Base-by-base conservation (phyloP, 305 asterid genomes). In the Lippia alba region DNA sequence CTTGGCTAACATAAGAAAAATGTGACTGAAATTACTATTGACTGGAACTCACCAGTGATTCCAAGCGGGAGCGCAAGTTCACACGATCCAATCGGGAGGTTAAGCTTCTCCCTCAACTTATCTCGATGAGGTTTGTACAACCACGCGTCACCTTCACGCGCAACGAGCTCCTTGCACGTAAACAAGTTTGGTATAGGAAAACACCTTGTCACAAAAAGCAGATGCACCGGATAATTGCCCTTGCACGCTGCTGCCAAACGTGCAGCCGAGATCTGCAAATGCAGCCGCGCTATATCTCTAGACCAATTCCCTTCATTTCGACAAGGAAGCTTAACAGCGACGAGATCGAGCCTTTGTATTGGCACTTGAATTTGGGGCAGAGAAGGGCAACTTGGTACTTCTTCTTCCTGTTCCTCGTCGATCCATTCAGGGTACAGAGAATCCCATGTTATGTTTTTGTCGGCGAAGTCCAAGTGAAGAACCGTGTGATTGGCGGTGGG, bases 11-110 rank as follows among this genome's bases (percentile, higher is more conserved):
- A 36, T 36, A 36, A 2, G 41, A 36, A 36, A 36, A 36, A 5
- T 36, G 6, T 36, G 9, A 36, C 41, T 46, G 5, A 19, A 63
- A 30, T 4, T 15, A n/a, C 0, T 20, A 12, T 64, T 8, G 19
- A 17, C 5, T 14, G 34, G 45, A 17, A 34, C 51, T 48, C 70
- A 87, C 94, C 96, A 73, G 48, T 49, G 33, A 76, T 69, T 74
- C 88, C 89, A 30, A 86, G 82, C 16, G 96, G 87, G 44, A 86
- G 90, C 4, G 96, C 86, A 11, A 91, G 91, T 33, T 91, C 91
- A 74, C 97, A 91, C 12, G 97, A 91, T 64, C 97, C 97, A 1
- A 84, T 64, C 0, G 97, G 96, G 30, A 88, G 92, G 67, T 78
- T 90, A 58, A 88, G 84, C 83, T 86, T 91, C 44, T 79, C 79